Evolutionary conservation across 164 flowering plant genomes (phyloP).

Genomic region (Tetrastigma voinierianum): DNA sequence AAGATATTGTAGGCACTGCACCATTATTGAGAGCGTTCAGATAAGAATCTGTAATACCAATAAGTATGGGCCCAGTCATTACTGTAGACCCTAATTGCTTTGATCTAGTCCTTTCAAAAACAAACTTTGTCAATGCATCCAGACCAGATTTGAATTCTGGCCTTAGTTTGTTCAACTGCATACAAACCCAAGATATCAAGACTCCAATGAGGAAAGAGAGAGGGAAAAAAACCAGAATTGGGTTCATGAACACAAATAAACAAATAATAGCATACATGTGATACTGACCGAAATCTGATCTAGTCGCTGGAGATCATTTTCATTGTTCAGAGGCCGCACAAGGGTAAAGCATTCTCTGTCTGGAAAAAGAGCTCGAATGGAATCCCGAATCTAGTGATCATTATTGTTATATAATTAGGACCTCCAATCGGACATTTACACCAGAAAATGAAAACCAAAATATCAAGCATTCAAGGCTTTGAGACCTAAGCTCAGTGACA

Average conservation of each 20-base stretch:
- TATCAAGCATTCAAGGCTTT: not conserved
- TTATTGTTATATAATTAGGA: constrained; percentile 19
- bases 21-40: constrained; percentile 93
- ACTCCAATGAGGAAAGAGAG: not conserved
- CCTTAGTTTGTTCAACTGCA: constrained; percentile 82
- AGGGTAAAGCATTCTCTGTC: constrained; percentile 96
- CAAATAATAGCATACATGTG: not conserved
- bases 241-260: not conserved
- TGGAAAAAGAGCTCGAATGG: constrained; percentile 95
- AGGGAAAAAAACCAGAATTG: not conserved
- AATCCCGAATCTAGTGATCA: constrained; percentile 76
- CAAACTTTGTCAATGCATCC: constrained; percentile 90
- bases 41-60: constrained; percentile 88
- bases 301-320: constrained; percentile 82
- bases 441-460: not conserved
- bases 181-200: not conserved
- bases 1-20: constrained; percentile 96
- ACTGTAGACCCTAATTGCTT: constrained; percentile 92
- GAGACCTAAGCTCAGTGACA: no score
- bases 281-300: constrained; percentile 81
- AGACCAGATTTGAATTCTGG: constrained; percentile 93
- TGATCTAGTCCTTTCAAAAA: constrained; percentile 96
- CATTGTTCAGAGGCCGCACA: constrained; percentile 88
- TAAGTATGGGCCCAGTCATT: constrained; percentile 94
- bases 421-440: constrained; percentile 7